phyloP scores from a whole-genome alignment of 805 yeast species.

The Hemisphaericaspora nanyangensis region DNA sequence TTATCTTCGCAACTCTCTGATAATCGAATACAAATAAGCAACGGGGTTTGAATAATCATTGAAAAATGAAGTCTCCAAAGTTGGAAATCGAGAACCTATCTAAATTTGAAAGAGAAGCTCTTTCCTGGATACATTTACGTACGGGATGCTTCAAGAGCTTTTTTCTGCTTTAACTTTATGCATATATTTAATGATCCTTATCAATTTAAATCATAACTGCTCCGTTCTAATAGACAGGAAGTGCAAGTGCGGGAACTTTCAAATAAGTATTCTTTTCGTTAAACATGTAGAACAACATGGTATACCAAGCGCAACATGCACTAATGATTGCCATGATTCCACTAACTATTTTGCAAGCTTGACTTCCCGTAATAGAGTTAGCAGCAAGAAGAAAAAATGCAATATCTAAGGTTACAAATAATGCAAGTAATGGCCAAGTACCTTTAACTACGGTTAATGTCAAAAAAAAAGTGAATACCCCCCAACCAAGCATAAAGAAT shows the following conservation, averaged over 20 bases:
- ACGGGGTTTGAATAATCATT: no score
- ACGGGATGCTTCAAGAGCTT: no score
- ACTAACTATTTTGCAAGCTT: slow-evolving; percentile 31
- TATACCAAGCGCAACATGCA: slow-evolving; percentile 36
- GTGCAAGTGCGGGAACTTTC: slow-evolving; percentile 13
- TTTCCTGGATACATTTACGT: no score
- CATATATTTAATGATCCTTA: no score
- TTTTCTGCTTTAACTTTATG: no score
- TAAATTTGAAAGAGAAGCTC: no score
- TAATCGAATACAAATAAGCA: no score
- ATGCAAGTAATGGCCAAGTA: slow-evolving; percentile 31
- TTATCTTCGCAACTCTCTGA: no score
- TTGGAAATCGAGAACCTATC: no score
- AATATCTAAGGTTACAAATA: slow-evolving; percentile 27
- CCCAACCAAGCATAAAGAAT: slow-evolving; percentile 38
- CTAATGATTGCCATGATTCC: slow-evolving; percentile 39
- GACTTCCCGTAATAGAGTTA: slow-evolving; percentile 28
- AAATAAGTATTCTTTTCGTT: slow-evolving; percentile 34
- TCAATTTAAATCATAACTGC: no score
- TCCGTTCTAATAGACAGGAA: no score
- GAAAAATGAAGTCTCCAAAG: no score
- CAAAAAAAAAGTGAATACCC: slow-evolving; percentile 35
- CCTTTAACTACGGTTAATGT: slow-evolving; percentile 34
- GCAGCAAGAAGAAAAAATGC: slow-evolving; percentile 35
- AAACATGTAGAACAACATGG: slow-evolving; percentile 38